A percentile compares a stretch with the other conserved stretches of the same genome.
Evolutionary conservation across 179 eudicot species (phyloP).

Genomic region (Beta macrorhiza): DNA sequence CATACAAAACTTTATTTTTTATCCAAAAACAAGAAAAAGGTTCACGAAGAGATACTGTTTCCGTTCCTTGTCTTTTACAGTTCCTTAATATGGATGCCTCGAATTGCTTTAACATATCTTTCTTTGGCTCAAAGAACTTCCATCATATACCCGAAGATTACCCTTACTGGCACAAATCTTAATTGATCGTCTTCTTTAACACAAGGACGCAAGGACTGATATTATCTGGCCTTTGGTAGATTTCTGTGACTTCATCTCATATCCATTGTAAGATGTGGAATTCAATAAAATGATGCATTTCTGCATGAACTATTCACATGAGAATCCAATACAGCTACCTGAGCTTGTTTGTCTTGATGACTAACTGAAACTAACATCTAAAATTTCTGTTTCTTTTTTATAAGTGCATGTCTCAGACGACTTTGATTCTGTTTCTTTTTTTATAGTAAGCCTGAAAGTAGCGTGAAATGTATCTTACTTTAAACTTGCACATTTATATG

Average conservation of each 20-base stretch:
- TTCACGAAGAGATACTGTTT: not conserved
- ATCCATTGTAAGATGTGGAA: not conserved
- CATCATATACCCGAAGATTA: too few species aligned
- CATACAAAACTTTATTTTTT: not conserved
- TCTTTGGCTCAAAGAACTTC: too few species aligned
- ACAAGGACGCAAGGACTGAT: not conserved
- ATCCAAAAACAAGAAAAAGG: not conserved
- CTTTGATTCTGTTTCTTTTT: not conserved
- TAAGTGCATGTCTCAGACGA: not conserved
- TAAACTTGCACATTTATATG: constrained; percentile 18
- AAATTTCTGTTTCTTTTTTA: not conserved
- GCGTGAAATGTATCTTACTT: not conserved
- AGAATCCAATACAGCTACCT: not conserved
- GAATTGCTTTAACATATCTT: too few species aligned
- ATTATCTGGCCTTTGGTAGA: not conserved
- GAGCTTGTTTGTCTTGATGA: not conserved
- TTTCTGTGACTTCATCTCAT: not conserved
- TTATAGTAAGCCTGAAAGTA: not conserved
- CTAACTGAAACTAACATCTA: not conserved
- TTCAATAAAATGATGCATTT: not conserved
- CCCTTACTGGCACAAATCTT: too few species aligned
- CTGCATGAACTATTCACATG: not conserved
- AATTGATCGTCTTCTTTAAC: too few species aligned
- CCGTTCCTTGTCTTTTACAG: too few species aligned
- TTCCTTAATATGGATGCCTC: too few species aligned